Evolutionary conservation across 345 rosid species (phyloP), one percentile per base, ranked within the genome.

Genomic region (Populus nigra): DNA sequence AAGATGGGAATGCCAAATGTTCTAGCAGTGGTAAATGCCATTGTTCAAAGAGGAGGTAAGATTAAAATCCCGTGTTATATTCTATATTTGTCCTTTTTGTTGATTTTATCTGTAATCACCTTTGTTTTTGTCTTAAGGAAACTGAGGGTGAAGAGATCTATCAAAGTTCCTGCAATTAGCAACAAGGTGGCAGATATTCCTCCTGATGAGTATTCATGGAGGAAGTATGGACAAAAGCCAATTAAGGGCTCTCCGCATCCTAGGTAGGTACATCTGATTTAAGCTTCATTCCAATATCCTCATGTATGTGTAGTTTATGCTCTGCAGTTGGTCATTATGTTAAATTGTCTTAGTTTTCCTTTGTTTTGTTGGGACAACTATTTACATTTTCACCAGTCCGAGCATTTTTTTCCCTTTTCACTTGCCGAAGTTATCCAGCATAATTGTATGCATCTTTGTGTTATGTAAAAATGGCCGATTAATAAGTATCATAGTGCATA

Each of bases 161-260:
- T 92, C 45, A 90, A 90, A 77, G 93, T 90, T n/a, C 97, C 97
- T 81, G 97, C 97, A 57, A 88, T 92, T 22, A 92, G 97, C 75
- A 90, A 90, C 88, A 92, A 88, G 89, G 85, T 90, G 73, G 93
- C 97, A 3, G 94, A 92, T 83, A 90, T 92, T 77, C 97, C 97
- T 70, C 90, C 93, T 20, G 97, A 92, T 84, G 97, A 92, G 83
- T 90, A 85, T 74, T 87, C 97, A 39, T 92, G 97, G 97, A 90
- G 93, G 77, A 92, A 92, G 75, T 92, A 92, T 63, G 97, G 97
- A 20, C 97, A 92, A 79, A 92, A 92, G 79, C 97, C 97, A 4
- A 92, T 92, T 35, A 92, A 92, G 73, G 94, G 94, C 22, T 89
- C 97, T 81, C 93, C 94, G 17, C 93, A 90, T 82, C 97, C 97